Evolutionary conservation across 768 basidiomycete species (phyloP), one percentile per base, ranked within the genome.

Genomic region (Pleurotus cornucopiae): DNA sequence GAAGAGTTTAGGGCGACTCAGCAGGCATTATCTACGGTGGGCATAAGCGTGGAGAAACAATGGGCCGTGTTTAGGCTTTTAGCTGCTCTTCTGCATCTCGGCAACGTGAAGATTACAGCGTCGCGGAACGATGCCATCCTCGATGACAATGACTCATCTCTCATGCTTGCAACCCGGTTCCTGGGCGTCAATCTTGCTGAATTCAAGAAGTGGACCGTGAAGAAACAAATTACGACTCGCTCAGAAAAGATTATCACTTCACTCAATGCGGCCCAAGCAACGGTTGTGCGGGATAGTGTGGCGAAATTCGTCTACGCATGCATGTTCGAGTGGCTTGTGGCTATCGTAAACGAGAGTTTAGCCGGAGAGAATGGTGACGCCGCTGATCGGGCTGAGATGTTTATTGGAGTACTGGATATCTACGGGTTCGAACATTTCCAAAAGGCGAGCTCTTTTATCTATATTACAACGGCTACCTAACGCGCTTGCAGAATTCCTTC

Each of bases 301-400:
- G 91, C 97, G 25, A 99, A 99, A 72, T 98, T 98, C 69, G 90
- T 99, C 40, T 99, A 99, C 73, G 94, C 96, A 6, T 98, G 94
- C 69, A 77, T 98, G 68, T 99, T 99, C 67, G 97, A 99, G 71
- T 99, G 96, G 94, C 78, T 99, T 46, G 96, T 98, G 23, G 88
- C 92, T 12, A 91, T 98, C 56, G 91, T 98, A 65, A 99, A 99
- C 70, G 96, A 98, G 72, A 93, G 91, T 71, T 76, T 99, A 72
- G 87, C 92, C 2, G 95, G 95, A n/a, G 94, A 97, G 66, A 88
- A 87, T 55, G 94, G 94, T 1, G 90, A 93, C 69, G 93, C 90
- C 23, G 92, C 89, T 4, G 86, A 86, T 58, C 81, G 85, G 47
- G 94, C 95, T 20, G 94, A 96, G 70, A 98, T 95, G 88, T 99